These are phyloP conservation scores for Yamadazyma blattariae DNA, from an alignment of 1,139 yeast genomes.

Conservation along the genomic window DNA sequence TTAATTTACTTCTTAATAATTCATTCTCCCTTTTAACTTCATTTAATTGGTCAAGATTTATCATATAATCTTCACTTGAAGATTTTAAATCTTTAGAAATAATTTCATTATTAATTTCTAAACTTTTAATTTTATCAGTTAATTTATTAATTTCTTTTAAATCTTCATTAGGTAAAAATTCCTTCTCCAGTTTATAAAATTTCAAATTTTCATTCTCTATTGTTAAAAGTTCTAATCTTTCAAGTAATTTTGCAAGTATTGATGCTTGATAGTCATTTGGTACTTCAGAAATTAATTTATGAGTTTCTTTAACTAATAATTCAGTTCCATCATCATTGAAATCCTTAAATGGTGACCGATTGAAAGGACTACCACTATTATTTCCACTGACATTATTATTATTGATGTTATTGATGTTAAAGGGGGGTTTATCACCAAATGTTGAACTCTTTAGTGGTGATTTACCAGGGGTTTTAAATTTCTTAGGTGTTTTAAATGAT, in stretches of 20 bases:
- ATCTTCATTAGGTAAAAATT: neutral
- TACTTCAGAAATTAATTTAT: conserved; percentile 22
- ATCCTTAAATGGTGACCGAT: too few relatives aligned
- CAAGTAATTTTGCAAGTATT: conserved; percentile 12
- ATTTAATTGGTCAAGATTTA: conserved; percentile 16
- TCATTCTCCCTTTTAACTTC: conserved; percentile 25
- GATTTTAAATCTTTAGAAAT: conserved; percentile 15
- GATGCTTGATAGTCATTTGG: conserved; percentile 18
- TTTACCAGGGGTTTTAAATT: conserved; percentile 2
- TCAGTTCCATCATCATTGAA: conserved; percentile 17
- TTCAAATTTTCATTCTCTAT: conserved; percentile 6
- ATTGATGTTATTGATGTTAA: conserved; percentile 2
- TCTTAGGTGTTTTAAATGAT: neutral
- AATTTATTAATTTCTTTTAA: conserved; percentile 6
- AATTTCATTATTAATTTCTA: conserved; percentile 20
- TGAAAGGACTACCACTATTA: too few relatives aligned
- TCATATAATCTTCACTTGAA: conserved; percentile 17
- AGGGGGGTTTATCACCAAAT: conserved; percentile 5
- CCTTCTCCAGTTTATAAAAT: conserved; percentile 2
- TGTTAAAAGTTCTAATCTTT: conserved; percentile 9
- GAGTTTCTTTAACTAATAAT: conserved; percentile 28
- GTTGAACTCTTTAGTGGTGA: conserved; percentile 6
- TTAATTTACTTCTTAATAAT: conserved; percentile 30
- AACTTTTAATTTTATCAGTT: conserved; percentile 20
- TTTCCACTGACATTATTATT: too few relatives aligned